Conservation (phyloP, 176 grass and related monocot genomes). For the Oryza punctata region DNA sequence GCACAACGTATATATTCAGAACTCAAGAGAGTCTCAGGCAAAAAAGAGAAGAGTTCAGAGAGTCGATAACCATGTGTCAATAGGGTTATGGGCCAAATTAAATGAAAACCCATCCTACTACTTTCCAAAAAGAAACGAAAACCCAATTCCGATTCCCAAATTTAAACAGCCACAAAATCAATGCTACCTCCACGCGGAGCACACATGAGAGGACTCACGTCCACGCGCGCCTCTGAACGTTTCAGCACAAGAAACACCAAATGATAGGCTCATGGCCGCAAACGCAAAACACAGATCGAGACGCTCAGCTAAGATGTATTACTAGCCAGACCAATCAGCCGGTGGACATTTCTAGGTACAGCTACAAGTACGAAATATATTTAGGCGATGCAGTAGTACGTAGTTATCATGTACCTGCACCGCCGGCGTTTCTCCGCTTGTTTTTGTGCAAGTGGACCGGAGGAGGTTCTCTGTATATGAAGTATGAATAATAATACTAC, state of each 20-base stretch:
- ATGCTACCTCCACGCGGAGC: not conserved
- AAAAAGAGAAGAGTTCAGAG: not conserved
- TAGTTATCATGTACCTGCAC: not conserved
- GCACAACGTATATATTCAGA: not conserved
- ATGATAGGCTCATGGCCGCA: not conserved
- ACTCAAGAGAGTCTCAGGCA: not conserved
- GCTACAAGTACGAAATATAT: too few relatives aligned
- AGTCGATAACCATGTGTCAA: not conserved
- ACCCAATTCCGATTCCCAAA: not conserved
- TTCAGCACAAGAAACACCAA: slow-evolving; percentile 4
- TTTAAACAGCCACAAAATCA: not conserved
- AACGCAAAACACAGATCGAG: not conserved
- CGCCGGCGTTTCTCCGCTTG: not conserved
- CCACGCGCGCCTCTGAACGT: not conserved
- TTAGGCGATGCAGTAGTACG: not conserved
- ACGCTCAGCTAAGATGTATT: not conserved
- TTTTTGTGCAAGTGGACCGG: not conserved
- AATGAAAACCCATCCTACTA: not conserved
- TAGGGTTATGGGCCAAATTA: not conserved
- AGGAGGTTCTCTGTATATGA: not conserved
- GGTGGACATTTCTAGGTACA: not conserved
- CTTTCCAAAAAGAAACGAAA: too few relatives aligned
- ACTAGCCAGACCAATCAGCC: not conserved
- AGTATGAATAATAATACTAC: not conserved
- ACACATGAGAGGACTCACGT: not conserved